These are phyloP conservation scores for Suillus weaverae DNA, from an alignment of 768 basidiomycete species.

Conservation along the genomic window DNA sequence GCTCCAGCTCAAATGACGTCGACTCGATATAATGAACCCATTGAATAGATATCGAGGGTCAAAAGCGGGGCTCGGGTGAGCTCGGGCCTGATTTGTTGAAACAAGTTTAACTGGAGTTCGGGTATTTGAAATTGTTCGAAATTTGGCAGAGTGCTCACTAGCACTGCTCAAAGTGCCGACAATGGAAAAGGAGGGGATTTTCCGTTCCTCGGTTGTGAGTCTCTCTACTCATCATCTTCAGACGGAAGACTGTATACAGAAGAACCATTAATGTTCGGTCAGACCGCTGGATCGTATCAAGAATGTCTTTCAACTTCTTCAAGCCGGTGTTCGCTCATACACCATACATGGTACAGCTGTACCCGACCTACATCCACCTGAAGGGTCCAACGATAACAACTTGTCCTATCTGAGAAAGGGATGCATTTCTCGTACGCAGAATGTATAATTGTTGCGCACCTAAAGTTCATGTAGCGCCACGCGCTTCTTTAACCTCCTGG, in stretches of 20 bases:
- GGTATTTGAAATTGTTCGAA: background rate
- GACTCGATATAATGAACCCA: background rate
- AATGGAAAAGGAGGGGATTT: background rate
- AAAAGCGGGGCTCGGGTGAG: background rate
- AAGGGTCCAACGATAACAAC: background rate
- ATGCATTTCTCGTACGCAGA: background rate
- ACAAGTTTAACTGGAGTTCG: background rate
- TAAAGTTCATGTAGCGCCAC: background rate
- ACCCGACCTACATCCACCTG: background rate
- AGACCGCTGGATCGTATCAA: background rate
- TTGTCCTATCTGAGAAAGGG: background rate
- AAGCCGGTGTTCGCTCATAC: background rate
- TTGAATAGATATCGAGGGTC: background rate
- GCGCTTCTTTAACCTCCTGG: constrained; percentile 28
- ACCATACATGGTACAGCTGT: background rate
- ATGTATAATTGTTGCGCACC: background rate
- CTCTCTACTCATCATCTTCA: background rate
- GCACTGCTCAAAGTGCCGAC: background rate
- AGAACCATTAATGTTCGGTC: background rate
- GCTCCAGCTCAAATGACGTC: too few relatives aligned
- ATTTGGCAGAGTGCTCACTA: background rate
- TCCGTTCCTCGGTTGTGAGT: background rate
- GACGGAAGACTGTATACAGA: background rate
- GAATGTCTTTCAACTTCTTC: background rate
- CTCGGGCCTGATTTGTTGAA: background rate